Conservation (phyloP, 208 protist genomes). For the Porcisia deanei region DNA sequence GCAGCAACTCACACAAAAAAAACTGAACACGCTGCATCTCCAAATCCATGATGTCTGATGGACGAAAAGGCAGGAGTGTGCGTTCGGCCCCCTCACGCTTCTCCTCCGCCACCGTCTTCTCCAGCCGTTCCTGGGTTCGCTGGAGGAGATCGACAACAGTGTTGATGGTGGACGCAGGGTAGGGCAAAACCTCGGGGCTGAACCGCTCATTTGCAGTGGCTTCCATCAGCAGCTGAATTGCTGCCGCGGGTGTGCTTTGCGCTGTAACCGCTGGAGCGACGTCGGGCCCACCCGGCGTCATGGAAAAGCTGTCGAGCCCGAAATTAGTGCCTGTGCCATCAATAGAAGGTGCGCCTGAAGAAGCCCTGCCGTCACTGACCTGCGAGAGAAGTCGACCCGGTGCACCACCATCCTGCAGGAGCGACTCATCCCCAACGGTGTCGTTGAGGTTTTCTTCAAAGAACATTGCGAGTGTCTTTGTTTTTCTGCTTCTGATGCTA, state of each 20-base stretch:
- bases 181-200: conserved; percentile 80
- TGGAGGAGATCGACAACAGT: conserved; percentile 49
- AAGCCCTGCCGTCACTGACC: conserved; percentile 23
- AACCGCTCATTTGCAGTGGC: conserved; percentile 78
- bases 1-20: conserved; percentile 81
- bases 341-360: conserved; percentile 23
- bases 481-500: background rate
- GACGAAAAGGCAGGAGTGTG: conserved; percentile 79
- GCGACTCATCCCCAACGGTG: conserved; percentile 34
- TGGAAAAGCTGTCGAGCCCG: conserved; percentile 7
- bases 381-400: conserved; percentile 15
- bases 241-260: conserved; percentile 3
- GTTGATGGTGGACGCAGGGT: conserved; percentile 60
- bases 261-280: background rate
- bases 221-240: conserved; percentile 62
- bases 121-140: conserved; percentile 40
- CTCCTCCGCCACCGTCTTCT: conserved; percentile 46
- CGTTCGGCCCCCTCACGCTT: conserved; percentile 29
- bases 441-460: conserved; percentile 74
- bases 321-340: conserved; percentile 4
- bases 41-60: conserved; percentile 74
- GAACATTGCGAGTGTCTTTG: conserved; percentile 39
- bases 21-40: conserved; percentile 85
- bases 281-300: background rate
- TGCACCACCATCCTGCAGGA: conserved; percentile 1